These are phyloP conservation scores for Trebouxia sp. DNA, from an alignment of 139 green algal species.

Conservation along the genomic window DNA sequence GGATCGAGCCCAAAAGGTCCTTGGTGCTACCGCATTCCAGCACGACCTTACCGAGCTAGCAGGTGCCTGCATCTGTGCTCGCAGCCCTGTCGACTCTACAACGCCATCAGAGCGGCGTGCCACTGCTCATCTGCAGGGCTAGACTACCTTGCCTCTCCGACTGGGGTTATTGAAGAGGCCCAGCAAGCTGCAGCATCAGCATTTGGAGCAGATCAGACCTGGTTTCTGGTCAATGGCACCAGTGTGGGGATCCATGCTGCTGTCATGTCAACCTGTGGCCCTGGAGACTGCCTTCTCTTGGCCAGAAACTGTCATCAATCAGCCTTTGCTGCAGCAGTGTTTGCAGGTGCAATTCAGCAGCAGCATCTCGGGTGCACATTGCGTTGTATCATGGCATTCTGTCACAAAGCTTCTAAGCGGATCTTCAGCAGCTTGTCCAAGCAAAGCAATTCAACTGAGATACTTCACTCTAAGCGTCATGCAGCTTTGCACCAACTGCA, in stretches of 20 bases:
- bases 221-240: slow-evolving; percentile 93
- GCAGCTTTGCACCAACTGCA: no score
- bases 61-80: neutral
- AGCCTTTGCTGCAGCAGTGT: slow-evolving; percentile 72
- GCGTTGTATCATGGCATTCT: no score
- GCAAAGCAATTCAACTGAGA: no score
- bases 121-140: slow-evolving; percentile 51
- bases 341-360: slow-evolving; percentile 53
- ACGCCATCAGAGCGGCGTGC: neutral
- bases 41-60: slow-evolving; percentile 85
- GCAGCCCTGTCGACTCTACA: neutral
- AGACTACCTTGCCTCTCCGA: slow-evolving; percentile 75
- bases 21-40: slow-evolving; percentile 28
- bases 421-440: no score
- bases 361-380: neutral
- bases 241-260: slow-evolving; percentile 62
- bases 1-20: neutral
- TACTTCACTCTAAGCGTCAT: no score
- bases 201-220: slow-evolving; percentile 80
- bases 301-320: slow-evolving; percentile 86
- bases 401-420: no score
- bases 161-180: slow-evolving; percentile 71
- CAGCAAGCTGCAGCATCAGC: slow-evolving; percentile 69
- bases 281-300: slow-evolving; percentile 68
- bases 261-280: slow-evolving; percentile 66